phyloP scores from a whole-genome alignment of 73 alveolate genomes.

The Effrenium voratum region DNA sequence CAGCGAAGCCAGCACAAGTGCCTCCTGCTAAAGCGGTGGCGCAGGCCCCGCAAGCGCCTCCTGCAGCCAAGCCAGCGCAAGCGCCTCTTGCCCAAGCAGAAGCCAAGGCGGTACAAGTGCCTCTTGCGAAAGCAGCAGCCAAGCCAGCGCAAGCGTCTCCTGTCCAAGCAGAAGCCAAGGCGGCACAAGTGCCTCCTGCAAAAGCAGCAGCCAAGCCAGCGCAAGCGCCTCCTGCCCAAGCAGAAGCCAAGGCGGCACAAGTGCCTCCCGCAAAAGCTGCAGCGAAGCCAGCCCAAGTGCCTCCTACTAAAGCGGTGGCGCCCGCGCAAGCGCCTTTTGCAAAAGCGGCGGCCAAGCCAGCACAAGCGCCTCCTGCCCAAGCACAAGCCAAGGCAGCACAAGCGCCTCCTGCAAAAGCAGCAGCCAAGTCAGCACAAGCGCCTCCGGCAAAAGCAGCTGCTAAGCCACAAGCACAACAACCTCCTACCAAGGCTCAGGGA shows the following conservation, averaged over 20 bases:
- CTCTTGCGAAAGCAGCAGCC: background rate
- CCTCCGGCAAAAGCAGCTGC: background rate
- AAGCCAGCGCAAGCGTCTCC: background rate
- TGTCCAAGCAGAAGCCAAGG: background rate
- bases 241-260: background rate
- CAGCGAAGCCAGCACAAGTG: background rate
- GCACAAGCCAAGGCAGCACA: slow-evolving; percentile 31
- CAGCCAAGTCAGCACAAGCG: background rate
- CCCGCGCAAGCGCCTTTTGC: background rate
- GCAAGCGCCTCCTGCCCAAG: background rate
- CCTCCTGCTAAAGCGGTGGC: background rate
- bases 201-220: slow-evolving; percentile 12
- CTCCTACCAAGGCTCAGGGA: background rate
- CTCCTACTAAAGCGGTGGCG: background rate
- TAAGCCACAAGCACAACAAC: background rate
- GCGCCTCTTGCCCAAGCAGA: background rate
- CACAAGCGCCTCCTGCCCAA: slow-evolving; percentile 24
- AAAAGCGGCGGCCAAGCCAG: background rate
- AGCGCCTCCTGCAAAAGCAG: background rate
- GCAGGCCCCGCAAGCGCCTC: background rate
- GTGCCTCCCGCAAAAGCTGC: background rate
- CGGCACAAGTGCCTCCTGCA: background rate
- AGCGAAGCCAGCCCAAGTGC: slow-evolving; percentile 8
- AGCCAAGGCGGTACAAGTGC: background rate
- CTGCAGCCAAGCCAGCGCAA: background rate